phyloP scores from a whole-genome alignment of 768 basidiomycete genomes.

The Lentinula raphanica region DNA sequence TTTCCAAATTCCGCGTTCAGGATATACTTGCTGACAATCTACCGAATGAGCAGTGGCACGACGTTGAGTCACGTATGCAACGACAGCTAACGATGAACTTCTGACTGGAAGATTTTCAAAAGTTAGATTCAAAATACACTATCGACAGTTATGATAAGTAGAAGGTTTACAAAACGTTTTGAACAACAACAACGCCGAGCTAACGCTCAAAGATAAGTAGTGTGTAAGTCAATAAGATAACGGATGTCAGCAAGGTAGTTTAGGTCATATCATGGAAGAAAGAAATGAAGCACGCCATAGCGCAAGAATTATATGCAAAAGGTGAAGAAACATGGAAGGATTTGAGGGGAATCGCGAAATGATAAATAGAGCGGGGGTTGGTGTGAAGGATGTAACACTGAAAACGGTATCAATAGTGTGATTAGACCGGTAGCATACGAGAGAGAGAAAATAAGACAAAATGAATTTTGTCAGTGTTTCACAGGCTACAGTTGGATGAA shows the following conservation, averaged over 20 bases:
- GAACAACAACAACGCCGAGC: not conserved
- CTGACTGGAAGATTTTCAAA: too few species aligned
- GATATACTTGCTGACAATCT: too few species aligned
- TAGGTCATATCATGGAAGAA: not conserved
- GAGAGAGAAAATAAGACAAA: not conserved
- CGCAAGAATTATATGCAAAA: not conserved
- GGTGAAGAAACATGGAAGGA: not conserved
- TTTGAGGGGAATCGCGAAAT: not conserved
- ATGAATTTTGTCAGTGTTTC: conserved; percentile 1
- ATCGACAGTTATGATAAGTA: not conserved
- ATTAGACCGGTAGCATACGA: not conserved
- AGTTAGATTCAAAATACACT: conserved; percentile 1
- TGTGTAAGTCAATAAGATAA: not conserved
- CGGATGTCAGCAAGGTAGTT: not conserved
- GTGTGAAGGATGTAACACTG: not conserved
- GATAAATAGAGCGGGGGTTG: conserved; percentile 1
- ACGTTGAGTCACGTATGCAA: too few species aligned
- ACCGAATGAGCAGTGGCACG: too few species aligned
- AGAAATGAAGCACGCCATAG: not conserved
- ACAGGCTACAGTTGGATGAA: conserved; percentile 1
- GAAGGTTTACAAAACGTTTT: conserved; percentile 1
- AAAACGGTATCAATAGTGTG: not conserved
- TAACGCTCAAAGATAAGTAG: not conserved
- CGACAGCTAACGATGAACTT: too few species aligned
- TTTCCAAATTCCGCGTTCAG: too few species aligned